A percentile compares a stretch with the other conserved stretches of the same genome.
Evolutionary conservation across 345 rosid genomes (phyloP).

Genomic region (Brassica juncea): DNA sequence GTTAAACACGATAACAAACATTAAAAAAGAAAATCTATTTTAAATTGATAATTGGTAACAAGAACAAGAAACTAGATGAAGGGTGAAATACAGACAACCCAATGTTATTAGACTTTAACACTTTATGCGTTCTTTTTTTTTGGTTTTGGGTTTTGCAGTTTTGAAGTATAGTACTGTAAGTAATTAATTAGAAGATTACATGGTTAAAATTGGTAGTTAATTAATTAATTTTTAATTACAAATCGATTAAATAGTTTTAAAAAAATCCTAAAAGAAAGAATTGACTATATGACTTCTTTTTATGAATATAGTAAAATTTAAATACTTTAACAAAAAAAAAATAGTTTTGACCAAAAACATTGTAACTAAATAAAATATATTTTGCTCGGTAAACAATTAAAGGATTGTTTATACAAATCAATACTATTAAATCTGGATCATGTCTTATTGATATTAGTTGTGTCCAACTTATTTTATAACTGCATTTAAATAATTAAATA

Average conservation of each 20-base stretch:
- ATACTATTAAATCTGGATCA: no score
- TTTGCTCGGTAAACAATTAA: background rate
- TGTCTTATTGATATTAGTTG: no score
- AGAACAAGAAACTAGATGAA: background rate
- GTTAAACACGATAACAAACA: background rate
- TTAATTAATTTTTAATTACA: background rate
- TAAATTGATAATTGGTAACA: slow-evolving; percentile 13
- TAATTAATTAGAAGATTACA: no score
- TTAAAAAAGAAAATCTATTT: slow-evolving; percentile 10
- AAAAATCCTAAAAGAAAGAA: background rate
- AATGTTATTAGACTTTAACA: slow-evolving; percentile 18
- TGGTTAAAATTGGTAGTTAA: no score
- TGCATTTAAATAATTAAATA: no score
- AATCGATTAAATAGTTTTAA: background rate
- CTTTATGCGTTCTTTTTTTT: slow-evolving; percentile 3
- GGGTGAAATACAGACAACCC: slow-evolving; percentile 33
- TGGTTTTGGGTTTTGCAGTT: slow-evolving; percentile 7
- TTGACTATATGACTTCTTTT: background rate
- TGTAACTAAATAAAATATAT: background rate
- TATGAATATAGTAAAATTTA: background rate
- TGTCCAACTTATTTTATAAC: no score
- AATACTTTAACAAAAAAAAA: background rate
- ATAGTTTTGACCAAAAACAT: background rate
- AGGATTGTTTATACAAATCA: background rate
- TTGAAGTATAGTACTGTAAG: slow-evolving; percentile 20